phyloP scores from a whole-genome alignment of 78 protist genomes.

The Blattamonas nauphoetae region DNA sequence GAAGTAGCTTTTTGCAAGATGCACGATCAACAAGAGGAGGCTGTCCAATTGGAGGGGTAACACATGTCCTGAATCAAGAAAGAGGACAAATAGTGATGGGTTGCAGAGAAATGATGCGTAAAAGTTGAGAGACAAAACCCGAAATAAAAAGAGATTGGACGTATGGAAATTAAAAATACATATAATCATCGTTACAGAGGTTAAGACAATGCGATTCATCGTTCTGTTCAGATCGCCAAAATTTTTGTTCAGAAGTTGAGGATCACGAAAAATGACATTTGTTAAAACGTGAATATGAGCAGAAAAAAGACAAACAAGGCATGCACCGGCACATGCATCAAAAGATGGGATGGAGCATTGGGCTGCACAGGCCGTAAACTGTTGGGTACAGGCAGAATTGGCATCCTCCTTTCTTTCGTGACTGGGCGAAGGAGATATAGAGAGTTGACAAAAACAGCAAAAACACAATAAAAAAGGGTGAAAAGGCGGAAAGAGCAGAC shows the following conservation, averaged over 20 bases:
- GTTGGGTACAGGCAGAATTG: background rate
- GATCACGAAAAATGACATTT: too few relatives aligned
- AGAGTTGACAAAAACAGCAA: background rate
- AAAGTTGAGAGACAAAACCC: too few relatives aligned
- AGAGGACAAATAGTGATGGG: background rate
- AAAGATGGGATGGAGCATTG: background rate
- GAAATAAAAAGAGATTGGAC: too few relatives aligned
- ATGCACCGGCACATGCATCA: background rate
- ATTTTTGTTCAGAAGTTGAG: too few relatives aligned
- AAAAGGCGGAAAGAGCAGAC: too few relatives aligned
- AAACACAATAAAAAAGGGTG: background rate
- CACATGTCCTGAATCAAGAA: background rate
- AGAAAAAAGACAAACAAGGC: background rate
- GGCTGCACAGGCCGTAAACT: background rate
- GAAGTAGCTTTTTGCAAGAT: background rate
- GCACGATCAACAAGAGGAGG: background rate
- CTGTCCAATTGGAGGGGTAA: background rate
- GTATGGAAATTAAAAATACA: background rate
- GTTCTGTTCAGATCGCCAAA: too few relatives aligned
- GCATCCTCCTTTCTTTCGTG: background rate
- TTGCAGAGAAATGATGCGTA: too few relatives aligned
- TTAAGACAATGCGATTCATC: background rate
- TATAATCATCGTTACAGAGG: background rate
- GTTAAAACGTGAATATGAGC: too few relatives aligned
- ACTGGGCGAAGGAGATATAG: background rate